phyloP scores from a whole-genome alignment of 805 yeast genomes.

The Candida nemodendra region DNA sequence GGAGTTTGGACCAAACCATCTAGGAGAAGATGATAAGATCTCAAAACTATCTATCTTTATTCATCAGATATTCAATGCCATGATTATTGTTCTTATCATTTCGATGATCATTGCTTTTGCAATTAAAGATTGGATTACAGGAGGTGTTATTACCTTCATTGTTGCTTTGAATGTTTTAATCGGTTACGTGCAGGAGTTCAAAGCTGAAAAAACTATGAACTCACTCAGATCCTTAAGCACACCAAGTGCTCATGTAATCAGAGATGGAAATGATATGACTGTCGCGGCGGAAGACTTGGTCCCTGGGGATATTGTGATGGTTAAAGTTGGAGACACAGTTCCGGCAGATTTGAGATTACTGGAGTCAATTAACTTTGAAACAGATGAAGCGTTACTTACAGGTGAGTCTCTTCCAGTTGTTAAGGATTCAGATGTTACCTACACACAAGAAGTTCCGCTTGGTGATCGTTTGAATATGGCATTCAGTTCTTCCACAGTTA shows the following conservation, averaged over 20 bases:
- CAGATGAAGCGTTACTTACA: conserved; percentile 84
- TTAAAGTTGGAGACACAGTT: conserved; percentile 69
- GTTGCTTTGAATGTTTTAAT: conserved; percentile 60
- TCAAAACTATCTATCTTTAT: conserved; percentile 54
- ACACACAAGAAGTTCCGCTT: conserved; percentile 47
- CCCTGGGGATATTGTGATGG: conserved; percentile 67
- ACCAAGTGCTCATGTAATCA: conserved; percentile 65
- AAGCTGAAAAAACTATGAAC: conserved; percentile 79
- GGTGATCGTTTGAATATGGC: conserved; percentile 78
- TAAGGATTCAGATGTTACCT: conserved; percentile 46
- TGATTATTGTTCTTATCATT: conserved; percentile 69
- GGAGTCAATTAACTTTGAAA: conserved; percentile 61
- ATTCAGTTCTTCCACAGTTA: conserved; percentile 62
- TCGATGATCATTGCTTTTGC: conserved; percentile 72
- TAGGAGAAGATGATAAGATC: conserved; percentile 59
- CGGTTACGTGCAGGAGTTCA: conserved; percentile 68
- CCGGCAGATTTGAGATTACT: conserved; percentile 71
- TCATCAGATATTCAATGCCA: conserved; percentile 73
- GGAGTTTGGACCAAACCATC: conserved; percentile 54
- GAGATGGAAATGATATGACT: conserved; percentile 56
- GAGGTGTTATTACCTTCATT: conserved; percentile 75
- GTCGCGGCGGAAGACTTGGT: conserved; percentile 64
- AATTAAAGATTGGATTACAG: conserved; percentile 76
- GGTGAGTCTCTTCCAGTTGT: conserved; percentile 84
- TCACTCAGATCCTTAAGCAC: conserved; percentile 65